Conservation (phyloP, 768 basidiomycete genomes). For the Gautieria morchelliformis region DNA sequence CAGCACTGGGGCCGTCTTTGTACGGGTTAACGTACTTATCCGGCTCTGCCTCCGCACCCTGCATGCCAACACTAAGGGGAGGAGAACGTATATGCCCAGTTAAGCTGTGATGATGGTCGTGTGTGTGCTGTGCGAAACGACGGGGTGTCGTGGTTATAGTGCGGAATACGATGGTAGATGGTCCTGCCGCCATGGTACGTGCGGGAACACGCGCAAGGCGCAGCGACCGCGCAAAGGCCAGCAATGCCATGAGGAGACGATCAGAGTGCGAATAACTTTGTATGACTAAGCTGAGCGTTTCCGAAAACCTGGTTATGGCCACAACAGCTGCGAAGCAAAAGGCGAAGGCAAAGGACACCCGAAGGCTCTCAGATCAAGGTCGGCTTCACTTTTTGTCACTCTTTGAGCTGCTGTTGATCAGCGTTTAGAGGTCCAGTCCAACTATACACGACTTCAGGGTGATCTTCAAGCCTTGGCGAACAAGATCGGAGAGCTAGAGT, state of each 20-base stretch:
- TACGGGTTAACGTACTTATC: constrained; percentile 47
- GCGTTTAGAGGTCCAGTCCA: constrained; percentile 66
- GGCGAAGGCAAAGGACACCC: constrained; percentile 37
- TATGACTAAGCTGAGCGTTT: constrained; percentile 19
- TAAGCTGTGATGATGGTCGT: constrained; percentile 11
- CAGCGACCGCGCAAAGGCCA: constrained; percentile 30
- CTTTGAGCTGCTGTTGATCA: constrained; percentile 25
- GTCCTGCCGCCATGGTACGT: constrained; percentile 19
- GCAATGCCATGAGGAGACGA: constrained; percentile 44
- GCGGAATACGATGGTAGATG: constrained; percentile 37
- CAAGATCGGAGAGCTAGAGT: constrained; percentile 94
- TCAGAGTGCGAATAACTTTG: constrained; percentile 45
- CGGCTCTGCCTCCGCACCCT: background rate
- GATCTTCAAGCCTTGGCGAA: constrained; percentile 86
- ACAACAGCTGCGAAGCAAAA: constrained; percentile 55
- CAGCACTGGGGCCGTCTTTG: constrained; percentile 72
- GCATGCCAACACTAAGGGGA: background rate
- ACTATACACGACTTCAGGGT: constrained; percentile 71
- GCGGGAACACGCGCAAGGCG: constrained; percentile 19
- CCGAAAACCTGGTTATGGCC: constrained; percentile 12
- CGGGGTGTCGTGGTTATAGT: constrained; percentile 35
- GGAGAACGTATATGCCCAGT: background rate
- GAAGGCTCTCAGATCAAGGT: constrained; percentile 62
- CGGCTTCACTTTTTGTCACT: constrained; percentile 17
- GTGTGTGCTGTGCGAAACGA: constrained; percentile 16